These are phyloP conservation scores for Aspergillus sojae DNA, from an alignment of 2,329 filamentous ascomycete genomes.

Conservation along the genomic window DNA sequence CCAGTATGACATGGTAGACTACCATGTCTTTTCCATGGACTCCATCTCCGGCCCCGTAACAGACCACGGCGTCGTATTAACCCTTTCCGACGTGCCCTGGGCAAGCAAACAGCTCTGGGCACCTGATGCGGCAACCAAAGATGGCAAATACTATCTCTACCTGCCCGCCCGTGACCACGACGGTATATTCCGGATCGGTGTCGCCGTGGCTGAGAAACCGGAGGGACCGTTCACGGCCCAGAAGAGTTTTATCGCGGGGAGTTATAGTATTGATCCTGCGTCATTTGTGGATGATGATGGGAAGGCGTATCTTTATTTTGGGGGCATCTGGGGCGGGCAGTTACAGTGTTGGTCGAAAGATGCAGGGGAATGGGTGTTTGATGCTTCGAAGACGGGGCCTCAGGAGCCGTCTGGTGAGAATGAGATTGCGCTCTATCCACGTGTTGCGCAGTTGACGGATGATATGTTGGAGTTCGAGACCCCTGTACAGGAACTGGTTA, in stretches of 20 bases:
- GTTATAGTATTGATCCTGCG: conserved; percentile 77
- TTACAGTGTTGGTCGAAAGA: conserved; percentile 72
- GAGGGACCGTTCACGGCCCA: conserved; percentile 72
- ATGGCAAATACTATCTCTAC: conserved; percentile 74
- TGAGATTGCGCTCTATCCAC: conserved; percentile 63
- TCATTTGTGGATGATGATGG: conserved; percentile 72
- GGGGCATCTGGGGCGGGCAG: conserved; percentile 79
- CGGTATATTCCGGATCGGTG: conserved; percentile 73
- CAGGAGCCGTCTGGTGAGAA: conserved; percentile 62
- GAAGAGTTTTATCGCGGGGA: conserved; percentile 65
- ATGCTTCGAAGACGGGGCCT: conserved; percentile 56
- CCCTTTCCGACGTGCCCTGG: conserved; percentile 70
- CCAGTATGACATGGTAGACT: conserved; percentile 83
- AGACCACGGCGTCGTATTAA: conserved; percentile 73
- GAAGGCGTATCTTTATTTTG: conserved; percentile 71
- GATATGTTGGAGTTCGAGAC: conserved; percentile 67
- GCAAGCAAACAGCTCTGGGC: conserved; percentile 80
- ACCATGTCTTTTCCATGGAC: conserved; percentile 73
- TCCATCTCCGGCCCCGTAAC: conserved; percentile 61
- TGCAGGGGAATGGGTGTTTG: conserved; percentile 52
- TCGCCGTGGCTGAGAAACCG: conserved; percentile 65
- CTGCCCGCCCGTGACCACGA: conserved; percentile 74
- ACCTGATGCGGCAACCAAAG: conserved; percentile 70
- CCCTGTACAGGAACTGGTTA: conserved; percentile 62
- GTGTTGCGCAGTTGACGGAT: conserved; percentile 64